A percentile compares a stretch with the other conserved stretches of the same genome.
phyloP scores from a whole-genome alignment of 345 rosid genomes.

The Boechera retrofracta region DNA sequence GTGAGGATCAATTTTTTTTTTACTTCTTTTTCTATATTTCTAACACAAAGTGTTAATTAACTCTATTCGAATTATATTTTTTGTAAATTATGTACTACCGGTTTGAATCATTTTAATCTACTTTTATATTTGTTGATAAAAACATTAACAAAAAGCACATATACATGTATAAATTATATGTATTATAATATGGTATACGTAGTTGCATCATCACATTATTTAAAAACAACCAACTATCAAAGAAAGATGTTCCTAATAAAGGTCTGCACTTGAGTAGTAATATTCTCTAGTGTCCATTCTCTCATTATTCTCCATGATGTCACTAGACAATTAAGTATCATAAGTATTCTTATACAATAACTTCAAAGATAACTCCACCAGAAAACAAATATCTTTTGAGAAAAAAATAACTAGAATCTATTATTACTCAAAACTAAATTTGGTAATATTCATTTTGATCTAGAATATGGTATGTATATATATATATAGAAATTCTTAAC shows the following conservation, averaged over 20 bases:
- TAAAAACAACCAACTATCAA: conserved; percentile 1
- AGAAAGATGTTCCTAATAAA: conserved; percentile 36
- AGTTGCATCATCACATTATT: conserved; percentile 29
- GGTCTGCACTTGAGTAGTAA: conserved; percentile 44
- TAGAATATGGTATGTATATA: conserved; percentile 22
- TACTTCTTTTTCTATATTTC: too few species aligned
- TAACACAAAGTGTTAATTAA: too few species aligned
- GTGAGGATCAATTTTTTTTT: neutral
- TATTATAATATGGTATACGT: neutral
- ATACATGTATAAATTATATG: neutral
- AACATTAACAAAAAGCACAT: neutral
- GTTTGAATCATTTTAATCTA: neutral
- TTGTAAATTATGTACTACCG: neutral
- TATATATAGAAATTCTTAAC: conserved; percentile 10
- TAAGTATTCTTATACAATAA: conserved; percentile 17
- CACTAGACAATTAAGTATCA: conserved; percentile 38
- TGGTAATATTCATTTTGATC: conserved; percentile 32
- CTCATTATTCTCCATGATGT: conserved; percentile 48
- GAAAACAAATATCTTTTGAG: conserved; percentile 30
- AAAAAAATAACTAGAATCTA: conserved; percentile 26
- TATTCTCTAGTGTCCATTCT: conserved; percentile 49
- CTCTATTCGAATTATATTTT: too few species aligned
- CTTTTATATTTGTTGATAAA: neutral
- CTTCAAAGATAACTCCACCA: conserved; percentile 35
- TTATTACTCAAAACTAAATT: conserved; percentile 9